These are phyloP conservation scores for Tuber calosporum DNA, from an alignment of 495 filamentous ascomycete genomes.

Conservation along the genomic window DNA sequence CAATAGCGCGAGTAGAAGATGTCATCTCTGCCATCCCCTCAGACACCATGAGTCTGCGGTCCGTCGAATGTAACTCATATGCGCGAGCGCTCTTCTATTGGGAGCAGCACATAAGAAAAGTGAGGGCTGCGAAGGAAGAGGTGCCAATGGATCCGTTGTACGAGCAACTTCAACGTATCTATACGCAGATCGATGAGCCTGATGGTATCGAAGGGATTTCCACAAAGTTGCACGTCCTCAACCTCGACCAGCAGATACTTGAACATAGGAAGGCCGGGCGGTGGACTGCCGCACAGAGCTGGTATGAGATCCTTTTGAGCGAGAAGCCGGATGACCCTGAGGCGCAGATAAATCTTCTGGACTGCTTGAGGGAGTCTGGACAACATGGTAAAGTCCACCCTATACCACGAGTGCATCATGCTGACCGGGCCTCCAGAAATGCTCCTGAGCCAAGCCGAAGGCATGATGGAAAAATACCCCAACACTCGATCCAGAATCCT, in stretches of 20 bases:
- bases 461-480: slow-evolving; percentile 53
- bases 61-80: slow-evolving; percentile 86
- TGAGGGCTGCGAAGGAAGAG: slow-evolving; percentile 43
- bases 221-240: slow-evolving; percentile 67
- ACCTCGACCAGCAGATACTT: slow-evolving; percentile 83
- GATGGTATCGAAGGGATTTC: slow-evolving; percentile 95
- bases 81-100: slow-evolving; percentile 86
- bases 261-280: slow-evolving; percentile 88
- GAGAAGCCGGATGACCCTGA: slow-evolving; percentile 69
- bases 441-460: slow-evolving; percentile 74
- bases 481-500: slow-evolving; percentile 54
- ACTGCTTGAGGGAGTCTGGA: slow-evolving; percentile 84
- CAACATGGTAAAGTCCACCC: slow-evolving; percentile 61
- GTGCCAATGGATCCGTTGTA: slow-evolving; percentile 55
- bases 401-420: not conserved
- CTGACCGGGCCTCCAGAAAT: slow-evolving; percentile 54
- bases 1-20: slow-evolving; percentile 52
- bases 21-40: slow-evolving; percentile 68
- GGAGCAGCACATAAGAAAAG: slow-evolving; percentile 76
- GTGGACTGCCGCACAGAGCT: slow-evolving; percentile 96
- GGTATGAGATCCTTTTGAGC: slow-evolving; percentile 84
- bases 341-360: slow-evolving; percentile 72
- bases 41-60: slow-evolving; percentile 73
- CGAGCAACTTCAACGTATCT: slow-evolving; percentile 79
- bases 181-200: slow-evolving; percentile 93